A percentile compares a stretch with the other conserved stretches of the same genome.
These are phyloP conservation scores for Cutaneotrichosporon sp. DNA, from an alignment of 1,284 basidiomycete species.

Conservation along the genomic window DNA sequence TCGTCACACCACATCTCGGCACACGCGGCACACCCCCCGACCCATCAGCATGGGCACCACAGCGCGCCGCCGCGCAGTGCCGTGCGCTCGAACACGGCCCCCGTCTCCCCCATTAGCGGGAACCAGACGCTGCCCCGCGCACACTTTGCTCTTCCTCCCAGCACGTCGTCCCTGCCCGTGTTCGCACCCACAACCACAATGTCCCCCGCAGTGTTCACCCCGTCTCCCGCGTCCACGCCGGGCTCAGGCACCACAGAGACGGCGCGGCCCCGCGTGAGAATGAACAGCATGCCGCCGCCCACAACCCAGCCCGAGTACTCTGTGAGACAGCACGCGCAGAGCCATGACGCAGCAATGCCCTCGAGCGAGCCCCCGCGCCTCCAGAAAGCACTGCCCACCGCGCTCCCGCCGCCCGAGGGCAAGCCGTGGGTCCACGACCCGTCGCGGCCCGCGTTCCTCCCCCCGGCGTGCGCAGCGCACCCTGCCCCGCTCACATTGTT, in stretches of 20 bases:
- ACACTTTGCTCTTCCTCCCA: not conserved
- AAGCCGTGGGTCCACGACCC: constrained; percentile 23
- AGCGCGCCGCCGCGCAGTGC: not conserved
- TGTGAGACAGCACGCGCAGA: not conserved
- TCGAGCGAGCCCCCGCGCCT: not conserved
- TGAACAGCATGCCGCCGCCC: not conserved
- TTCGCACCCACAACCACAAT: not conserved
- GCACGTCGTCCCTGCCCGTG: not conserved
- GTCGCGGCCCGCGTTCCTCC: constrained; percentile 24
- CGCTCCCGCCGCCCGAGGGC: not conserved
- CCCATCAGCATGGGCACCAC: not conserved
- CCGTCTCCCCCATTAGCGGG: not conserved
- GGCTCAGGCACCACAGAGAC: not conserved
- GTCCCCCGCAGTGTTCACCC: not conserved
- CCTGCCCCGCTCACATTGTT: constrained; percentile 15
- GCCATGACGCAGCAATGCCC: not conserved
- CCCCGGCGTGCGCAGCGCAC: constrained; percentile 5
- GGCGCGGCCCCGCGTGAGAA: not conserved
- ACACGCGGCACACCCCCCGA: not conserved
- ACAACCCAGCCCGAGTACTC: not conserved
- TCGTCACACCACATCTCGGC: no score
- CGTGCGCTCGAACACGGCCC: not conserved
- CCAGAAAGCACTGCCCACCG: not conserved
- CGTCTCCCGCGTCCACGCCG: not conserved
- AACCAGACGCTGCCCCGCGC: not conserved